These are phyloP conservation scores for Monascus ruber DNA, from an alignment of 2,329 filamentous ascomycete species.

Conservation along the genomic window DNA sequence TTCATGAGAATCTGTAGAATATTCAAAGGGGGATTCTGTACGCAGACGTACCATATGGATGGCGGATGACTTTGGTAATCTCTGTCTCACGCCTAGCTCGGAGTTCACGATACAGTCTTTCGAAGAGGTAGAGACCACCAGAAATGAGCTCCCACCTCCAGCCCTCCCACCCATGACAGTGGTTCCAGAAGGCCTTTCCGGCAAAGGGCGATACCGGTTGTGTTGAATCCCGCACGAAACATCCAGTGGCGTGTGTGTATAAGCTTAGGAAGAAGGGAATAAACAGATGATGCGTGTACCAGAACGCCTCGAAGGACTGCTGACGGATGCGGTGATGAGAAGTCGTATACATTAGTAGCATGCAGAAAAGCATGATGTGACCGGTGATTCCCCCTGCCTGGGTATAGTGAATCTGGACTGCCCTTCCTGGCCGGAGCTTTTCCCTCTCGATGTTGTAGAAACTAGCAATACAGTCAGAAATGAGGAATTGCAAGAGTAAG, in stretches of 20 bases:
- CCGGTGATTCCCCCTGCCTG: slow-evolving; percentile 87
- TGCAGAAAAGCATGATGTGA: slow-evolving; percentile 97
- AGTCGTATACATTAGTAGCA: slow-evolving; percentile 96
- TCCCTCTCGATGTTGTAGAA: slow-evolving; percentile 90
- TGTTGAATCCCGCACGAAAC: slow-evolving; percentile 80
- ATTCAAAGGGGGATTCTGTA: neutral
- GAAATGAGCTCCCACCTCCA: slow-evolving; percentile 94
- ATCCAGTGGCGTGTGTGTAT: slow-evolving; percentile 91
- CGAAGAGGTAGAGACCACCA: slow-evolving; percentile 72
- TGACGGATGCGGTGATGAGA: slow-evolving; percentile 88
- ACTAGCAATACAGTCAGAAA: slow-evolving; percentile 36
- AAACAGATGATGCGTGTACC: slow-evolving; percentile 99
- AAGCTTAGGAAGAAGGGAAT: slow-evolving; percentile 87
- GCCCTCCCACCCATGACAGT: slow-evolving; percentile 89
- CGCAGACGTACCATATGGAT: slow-evolving; percentile 66
- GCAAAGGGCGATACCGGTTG: slow-evolving; percentile 72
- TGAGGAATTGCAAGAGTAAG: neutral
- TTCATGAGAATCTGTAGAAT: neutral
- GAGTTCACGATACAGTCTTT: slow-evolving; percentile 85
- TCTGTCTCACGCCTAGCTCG: slow-evolving; percentile 71
- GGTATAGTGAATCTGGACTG: slow-evolving; percentile 82
- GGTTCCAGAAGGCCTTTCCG: slow-evolving; percentile 68
- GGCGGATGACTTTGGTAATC: slow-evolving; percentile 87
- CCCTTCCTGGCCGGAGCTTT: slow-evolving; percentile 68
- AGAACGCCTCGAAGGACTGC: slow-evolving; percentile 96